Evolutionary conservation across 306 rosid genomes (phyloP), one percentile per base, ranked within the genome.

Genomic region (Vicia villosa): DNA sequence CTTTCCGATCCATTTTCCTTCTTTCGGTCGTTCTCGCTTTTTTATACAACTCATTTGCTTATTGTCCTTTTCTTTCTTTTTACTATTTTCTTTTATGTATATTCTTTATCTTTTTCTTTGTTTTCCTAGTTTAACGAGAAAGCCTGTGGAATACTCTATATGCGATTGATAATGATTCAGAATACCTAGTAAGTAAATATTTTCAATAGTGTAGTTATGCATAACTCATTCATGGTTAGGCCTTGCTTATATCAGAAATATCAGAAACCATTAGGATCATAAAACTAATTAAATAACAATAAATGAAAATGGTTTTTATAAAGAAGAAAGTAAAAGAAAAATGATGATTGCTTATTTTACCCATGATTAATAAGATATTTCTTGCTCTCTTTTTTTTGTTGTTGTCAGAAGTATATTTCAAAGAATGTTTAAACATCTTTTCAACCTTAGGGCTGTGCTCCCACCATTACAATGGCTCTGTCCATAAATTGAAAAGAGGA

Each of bases 111-210:
- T 76, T 60, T 42, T 57, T 14, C 72, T 69, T 52, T 63, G 51
- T 55, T 24, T 71, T 49, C 58, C 36, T 65, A 59, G 77, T 71
- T 77, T 71, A 56, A 64, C 69, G 74, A 65, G 77, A 77, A 70
- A 64, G 77, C 66, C 45, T 7, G 36, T 42, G 15, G 70, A 59
- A 55, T 56, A 26, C 60, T 20, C 0, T 64, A 69, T 41, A 30
- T 49, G 62, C 49, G 70, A 76, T 14, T 61, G 26, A 21, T 17
- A 43, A 6, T 7, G 13, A 11, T 13, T 14, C 47, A 42, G 16
- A 32, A 32, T 32, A 32, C 6, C 37, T 5, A 5, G 30, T 22
- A 22, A 22, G 24, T 22, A 22, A 22, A 3, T 22, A 22, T 22
- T 22, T 1, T 7, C 5, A 30, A 30, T 30, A 30, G 6, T 30